Evolutionary conservation across 768 basidiomycete genomes (phyloP).

Genomic region (Zangia roseola): DNA sequence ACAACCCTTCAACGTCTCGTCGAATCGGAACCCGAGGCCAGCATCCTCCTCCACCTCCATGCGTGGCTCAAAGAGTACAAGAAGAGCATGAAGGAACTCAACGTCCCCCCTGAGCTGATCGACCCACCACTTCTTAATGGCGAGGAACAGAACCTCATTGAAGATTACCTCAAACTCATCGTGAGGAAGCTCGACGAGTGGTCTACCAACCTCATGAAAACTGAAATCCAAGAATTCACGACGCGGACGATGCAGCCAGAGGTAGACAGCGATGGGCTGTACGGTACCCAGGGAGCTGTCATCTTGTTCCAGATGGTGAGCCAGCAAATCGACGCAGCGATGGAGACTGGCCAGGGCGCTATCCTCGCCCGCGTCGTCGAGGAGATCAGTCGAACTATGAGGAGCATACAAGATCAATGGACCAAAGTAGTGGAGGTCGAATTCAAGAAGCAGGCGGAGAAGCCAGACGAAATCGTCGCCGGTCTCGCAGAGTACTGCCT

Average conservation of each 20-base stretch:
- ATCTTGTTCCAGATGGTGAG: constrained; percentile 99
- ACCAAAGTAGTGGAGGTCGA: constrained; percentile 78
- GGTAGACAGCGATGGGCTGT: constrained; percentile 82
- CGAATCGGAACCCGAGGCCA: constrained; percentile 80
- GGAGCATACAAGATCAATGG: constrained; percentile 86
- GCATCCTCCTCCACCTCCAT: constrained; percentile 77
- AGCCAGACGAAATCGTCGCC: constrained; percentile 81
- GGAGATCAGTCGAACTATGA: constrained; percentile 89
- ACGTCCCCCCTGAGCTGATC: constrained; percentile 74
- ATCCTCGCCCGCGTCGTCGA: constrained; percentile 89
- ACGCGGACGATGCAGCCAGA: constrained; percentile 85
- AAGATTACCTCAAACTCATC: constrained; percentile 93
- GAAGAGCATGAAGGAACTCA: constrained; percentile 91
- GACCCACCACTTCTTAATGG: constrained; percentile 93
- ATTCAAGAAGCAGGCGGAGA: constrained; percentile 82
- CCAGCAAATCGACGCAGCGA: constrained; percentile 91
- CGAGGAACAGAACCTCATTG: constrained; percentile 89
- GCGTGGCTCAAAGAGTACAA: constrained; percentile 97
- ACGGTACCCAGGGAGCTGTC: constrained; percentile 88
- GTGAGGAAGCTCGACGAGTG: constrained; percentile 96
- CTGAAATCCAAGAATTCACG: constrained; percentile 82
- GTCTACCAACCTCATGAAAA: constrained; percentile 91
- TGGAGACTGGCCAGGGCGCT: constrained; percentile 92
- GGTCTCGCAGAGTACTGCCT: constrained; percentile 96
- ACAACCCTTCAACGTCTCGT: constrained; percentile 67